phyloP scores from a whole-genome alignment of 129 eudicot species.

The Kitagawia praeruptora region DNA sequence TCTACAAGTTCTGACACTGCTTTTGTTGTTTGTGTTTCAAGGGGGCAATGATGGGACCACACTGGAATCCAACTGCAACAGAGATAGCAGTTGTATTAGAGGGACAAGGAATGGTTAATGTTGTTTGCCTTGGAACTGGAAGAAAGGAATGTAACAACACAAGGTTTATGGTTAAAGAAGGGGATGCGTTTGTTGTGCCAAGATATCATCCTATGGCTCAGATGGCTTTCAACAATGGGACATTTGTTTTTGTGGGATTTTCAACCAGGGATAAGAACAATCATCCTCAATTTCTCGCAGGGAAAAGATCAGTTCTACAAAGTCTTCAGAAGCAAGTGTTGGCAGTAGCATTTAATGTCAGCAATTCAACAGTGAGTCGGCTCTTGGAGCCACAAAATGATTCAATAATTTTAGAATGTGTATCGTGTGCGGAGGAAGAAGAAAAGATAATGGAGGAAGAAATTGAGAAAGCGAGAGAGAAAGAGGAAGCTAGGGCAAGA shows the following conservation, averaged over 20 bases:
- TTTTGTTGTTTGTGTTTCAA: slow-evolving; percentile 16
- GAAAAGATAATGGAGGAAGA: slow-evolving; percentile 30
- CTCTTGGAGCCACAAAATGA: slow-evolving; percentile 29
- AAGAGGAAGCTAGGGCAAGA: slow-evolving; percentile 13
- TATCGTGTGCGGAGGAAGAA: slow-evolving; percentile 69
- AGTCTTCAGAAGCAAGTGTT: slow-evolving; percentile 40
- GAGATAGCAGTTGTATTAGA: slow-evolving; percentile 53
- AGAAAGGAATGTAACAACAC: slow-evolving; percentile 33
- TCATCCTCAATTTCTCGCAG: slow-evolving; percentile 58
- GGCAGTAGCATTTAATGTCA: slow-evolving; percentile 44
- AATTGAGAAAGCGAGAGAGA: slow-evolving; percentile 8
- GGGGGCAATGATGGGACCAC: slow-evolving; percentile 93
- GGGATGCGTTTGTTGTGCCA: slow-evolving; percentile 78
- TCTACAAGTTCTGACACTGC: not conserved
- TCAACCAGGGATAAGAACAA: slow-evolving; percentile 26
- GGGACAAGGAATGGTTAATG: slow-evolving; percentile 62
- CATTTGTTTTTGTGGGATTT: slow-evolving; percentile 76
- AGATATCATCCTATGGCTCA: slow-evolving; percentile 67
- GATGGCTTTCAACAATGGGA: slow-evolving; percentile 57
- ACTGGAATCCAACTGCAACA: slow-evolving; percentile 53
- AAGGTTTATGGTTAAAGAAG: slow-evolving; percentile 60
- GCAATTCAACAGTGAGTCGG: slow-evolving; percentile 37
- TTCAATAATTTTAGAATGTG: slow-evolving; percentile 44
- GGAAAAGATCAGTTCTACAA: slow-evolving; percentile 50
- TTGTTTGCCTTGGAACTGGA: slow-evolving; percentile 48